Conservation (phyloP, 495 filamentous ascomycete genomes). For the Penicillium malachiteum region DNA sequence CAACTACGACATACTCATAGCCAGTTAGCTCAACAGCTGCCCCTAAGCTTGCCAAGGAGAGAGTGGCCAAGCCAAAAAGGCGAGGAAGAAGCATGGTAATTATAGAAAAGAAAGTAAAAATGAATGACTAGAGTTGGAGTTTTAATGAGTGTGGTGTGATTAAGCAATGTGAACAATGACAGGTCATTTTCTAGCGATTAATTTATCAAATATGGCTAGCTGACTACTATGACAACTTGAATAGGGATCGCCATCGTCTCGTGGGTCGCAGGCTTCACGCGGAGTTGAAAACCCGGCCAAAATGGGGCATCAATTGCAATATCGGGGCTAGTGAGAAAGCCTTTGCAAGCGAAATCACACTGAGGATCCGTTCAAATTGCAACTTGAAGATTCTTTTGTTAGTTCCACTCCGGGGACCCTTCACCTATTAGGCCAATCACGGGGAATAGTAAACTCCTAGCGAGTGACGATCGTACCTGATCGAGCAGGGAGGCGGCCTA, state of each 20-base stretch:
- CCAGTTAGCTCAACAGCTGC: constrained; percentile 20
- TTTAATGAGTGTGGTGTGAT: constrained; percentile 1
- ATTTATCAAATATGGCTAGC: too few species aligned
- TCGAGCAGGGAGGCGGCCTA: constrained; percentile 2
- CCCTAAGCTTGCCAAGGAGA: constrained; percentile 1
- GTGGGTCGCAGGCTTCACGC: not conserved
- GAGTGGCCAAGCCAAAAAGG: constrained; percentile 10
- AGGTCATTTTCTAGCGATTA: too few species aligned
- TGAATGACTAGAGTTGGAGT: not conserved
- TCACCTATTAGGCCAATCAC: not conserved
- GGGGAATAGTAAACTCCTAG: not conserved
- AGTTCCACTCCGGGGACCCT: not conserved
- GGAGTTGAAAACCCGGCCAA: not conserved
- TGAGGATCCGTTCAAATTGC: not conserved
- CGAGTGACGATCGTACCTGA: constrained; percentile 3
- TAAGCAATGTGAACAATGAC: not conserved
- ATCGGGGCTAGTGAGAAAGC: not conserved
- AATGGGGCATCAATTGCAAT: not conserved
- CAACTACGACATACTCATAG: constrained; percentile 69
- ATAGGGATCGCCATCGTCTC: not conserved
- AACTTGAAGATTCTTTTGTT: not conserved
- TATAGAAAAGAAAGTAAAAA: not conserved
- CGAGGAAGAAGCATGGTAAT: constrained; percentile 6
- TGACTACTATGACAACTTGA: not conserved
- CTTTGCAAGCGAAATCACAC: constrained; percentile 10